Conservation (phyloP, 768 basidiomycete species). For the Lenzites betulinus region DNA sequence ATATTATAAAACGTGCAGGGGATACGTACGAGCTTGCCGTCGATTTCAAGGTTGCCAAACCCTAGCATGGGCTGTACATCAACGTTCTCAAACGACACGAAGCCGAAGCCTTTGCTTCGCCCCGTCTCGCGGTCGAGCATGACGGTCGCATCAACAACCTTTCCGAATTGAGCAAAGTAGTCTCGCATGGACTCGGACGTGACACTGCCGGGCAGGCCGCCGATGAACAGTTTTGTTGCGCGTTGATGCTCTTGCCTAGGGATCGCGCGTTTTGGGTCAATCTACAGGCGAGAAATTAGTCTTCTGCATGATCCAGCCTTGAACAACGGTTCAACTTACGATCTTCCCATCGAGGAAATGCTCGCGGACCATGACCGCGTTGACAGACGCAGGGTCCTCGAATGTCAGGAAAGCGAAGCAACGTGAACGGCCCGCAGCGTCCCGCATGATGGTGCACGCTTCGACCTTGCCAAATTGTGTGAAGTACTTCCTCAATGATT, state of each 20-base stretch:
- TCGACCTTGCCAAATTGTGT: slow-evolving; percentile 96
- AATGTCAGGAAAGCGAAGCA: slow-evolving; percentile 99
- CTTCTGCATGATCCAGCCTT: not conserved
- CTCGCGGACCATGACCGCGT: slow-evolving; percentile 93
- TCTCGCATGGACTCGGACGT: slow-evolving; percentile 92
- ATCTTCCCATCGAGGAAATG: slow-evolving; percentile 97
- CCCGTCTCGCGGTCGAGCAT: slow-evolving; percentile 98
- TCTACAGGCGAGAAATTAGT: slow-evolving; percentile 51
- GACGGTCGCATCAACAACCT: slow-evolving; percentile 96
- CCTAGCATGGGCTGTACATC: slow-evolving; percentile 88
- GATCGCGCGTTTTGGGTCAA: slow-evolving; percentile 99
- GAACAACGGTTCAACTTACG: slow-evolving; percentile 51
- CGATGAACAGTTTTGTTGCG: slow-evolving; percentile 94
- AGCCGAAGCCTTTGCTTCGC: slow-evolving; percentile 95
- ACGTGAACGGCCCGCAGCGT: slow-evolving; percentile 89
- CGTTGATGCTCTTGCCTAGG: slow-evolving; percentile 94
- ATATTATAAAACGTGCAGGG: not conserved
- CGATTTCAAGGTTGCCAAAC: slow-evolving; percentile 87
- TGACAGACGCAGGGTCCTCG: slow-evolving; percentile 88
- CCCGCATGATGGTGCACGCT: slow-evolving; percentile 98
- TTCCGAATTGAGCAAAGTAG: slow-evolving; percentile 93
- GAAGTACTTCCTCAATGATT: slow-evolving; percentile 84
- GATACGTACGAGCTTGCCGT: slow-evolving; percentile 87
- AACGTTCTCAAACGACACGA: slow-evolving; percentile 94
- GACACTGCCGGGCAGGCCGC: slow-evolving; percentile 88